phyloP scores from a whole-genome alignment of 768 basidiomycete species.

The Mycena venus region DNA sequence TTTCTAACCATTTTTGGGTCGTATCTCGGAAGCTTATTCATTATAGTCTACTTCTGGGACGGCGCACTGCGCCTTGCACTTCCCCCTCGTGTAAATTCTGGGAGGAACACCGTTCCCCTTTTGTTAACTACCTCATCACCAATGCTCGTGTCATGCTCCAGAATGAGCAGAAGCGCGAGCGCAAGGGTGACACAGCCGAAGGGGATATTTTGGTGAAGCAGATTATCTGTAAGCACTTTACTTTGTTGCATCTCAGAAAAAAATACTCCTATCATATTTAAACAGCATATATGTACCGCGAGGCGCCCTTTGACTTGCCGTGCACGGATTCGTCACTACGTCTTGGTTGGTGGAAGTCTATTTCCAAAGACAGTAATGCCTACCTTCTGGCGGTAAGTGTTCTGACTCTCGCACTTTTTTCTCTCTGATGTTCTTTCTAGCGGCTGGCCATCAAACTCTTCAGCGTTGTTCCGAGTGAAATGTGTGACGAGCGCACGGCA shows the following conservation, averaged over 20 bases:
- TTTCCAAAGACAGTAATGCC: constrained; percentile 2
- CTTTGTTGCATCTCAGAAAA: background rate
- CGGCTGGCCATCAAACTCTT: constrained; percentile 9
- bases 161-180: background rate
- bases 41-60: constrained; percentile 12
- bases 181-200: background rate
- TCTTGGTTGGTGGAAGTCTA: constrained; percentile 4
- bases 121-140: background rate
- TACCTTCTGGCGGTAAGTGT: background rate
- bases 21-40: no score
- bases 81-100: background rate
- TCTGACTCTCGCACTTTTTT: background rate
- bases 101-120: background rate
- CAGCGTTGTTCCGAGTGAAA: constrained; percentile 12
- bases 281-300: constrained; percentile 17
- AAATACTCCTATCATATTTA: background rate
- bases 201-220: background rate
- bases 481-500: constrained; percentile 8
- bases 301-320: background rate
- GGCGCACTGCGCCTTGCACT: constrained; percentile 4
- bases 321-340: background rate
- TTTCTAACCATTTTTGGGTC: no score
- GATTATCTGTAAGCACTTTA: background rate
- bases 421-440: background rate
- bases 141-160: background rate